Evolutionary conservation across 352 stramenopile species (phyloP).

Genomic region (Globisporangium heterothallicum): DNA sequence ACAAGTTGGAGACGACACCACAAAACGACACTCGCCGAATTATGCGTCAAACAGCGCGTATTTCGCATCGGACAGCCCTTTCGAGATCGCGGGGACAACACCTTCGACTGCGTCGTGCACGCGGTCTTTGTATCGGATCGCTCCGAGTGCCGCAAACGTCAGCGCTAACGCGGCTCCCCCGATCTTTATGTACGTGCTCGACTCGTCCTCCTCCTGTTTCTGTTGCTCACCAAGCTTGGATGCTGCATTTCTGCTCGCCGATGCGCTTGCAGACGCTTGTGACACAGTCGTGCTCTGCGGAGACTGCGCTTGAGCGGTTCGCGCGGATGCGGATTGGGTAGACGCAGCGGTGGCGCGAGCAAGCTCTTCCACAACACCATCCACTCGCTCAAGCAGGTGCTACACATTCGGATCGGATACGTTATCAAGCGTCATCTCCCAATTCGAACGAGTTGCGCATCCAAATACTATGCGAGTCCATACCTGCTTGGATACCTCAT

Average conservation of each 20-base stretch:
- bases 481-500: slow-evolving; percentile 44
- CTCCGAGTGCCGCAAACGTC: slow-evolving; percentile 34
- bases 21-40: slow-evolving; percentile 1
- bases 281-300: background rate
- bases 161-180: slow-evolving; percentile 44
- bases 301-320: slow-evolving; percentile 7
- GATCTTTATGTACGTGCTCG: slow-evolving; percentile 32
- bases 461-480: background rate
- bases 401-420: background rate
- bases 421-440: background rate
- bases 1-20: background rate
- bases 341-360: background rate
- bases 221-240: background rate
- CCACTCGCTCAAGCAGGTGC: slow-evolving; percentile 29
- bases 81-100: slow-evolving; percentile 45
- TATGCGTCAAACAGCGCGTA: slow-evolving; percentile 59
- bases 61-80: slow-evolving; percentile 55
- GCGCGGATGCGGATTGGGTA: background rate
- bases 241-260: background rate
- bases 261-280: background rate
- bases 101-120: slow-evolving; percentile 38
- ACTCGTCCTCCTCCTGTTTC: slow-evolving; percentile 23
- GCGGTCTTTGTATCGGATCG: slow-evolving; percentile 42
- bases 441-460: too few species aligned
- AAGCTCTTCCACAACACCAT: slow-evolving; percentile 18